These are phyloP conservation scores for Cyberlindnera maclurae DNA, from an alignment of 805 yeast genomes.

Conservation along the genomic window DNA sequence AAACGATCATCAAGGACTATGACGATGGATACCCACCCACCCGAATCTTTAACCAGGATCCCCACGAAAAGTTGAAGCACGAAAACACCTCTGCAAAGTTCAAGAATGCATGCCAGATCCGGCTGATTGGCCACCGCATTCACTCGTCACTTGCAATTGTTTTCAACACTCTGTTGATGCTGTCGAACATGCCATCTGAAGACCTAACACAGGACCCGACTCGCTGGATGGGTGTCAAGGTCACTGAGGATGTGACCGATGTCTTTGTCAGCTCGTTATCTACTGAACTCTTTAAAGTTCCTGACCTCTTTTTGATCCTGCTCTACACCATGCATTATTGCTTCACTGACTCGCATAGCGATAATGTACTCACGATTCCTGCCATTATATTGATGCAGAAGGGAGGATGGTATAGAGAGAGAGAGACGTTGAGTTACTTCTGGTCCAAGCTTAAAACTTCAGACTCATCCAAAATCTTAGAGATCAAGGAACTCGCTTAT, in stretches of 20 bases:
- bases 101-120: conserved; percentile 53
- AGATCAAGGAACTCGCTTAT: conserved; percentile 30
- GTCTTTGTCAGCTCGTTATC: conserved; percentile 20
- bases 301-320: conserved; percentile 30
- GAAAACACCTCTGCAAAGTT: conserved; percentile 49
- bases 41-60: conserved; percentile 37
- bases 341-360: conserved; percentile 27
- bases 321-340: conserved; percentile 31
- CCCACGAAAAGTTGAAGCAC: conserved; percentile 25
- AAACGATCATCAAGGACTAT: conserved; percentile 30
- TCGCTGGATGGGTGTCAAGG: conserved; percentile 35
- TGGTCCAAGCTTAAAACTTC: conserved; percentile 19
- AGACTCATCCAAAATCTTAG: conserved; percentile 22
- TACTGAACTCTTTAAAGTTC: conserved; percentile 11
- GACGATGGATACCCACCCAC: conserved; percentile 32
- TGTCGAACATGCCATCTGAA: conserved; percentile 42
- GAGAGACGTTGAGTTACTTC: conserved; percentile 23
- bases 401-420: conserved; percentile 36
- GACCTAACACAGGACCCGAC: conserved; percentile 29
- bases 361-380: conserved; percentile 29
- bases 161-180: conserved; percentile 36
- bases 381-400: conserved; percentile 44
- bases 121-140: conserved; percentile 42
- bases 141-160: conserved; percentile 38
- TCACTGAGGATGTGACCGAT: conserved; percentile 28